Percentiles rank a stretch among this genome's conserved stretches.
Evolutionary conservation across 805 yeast genomes (phyloP).

Genomic region (Maudiozyma serrabonitensis): DNA sequence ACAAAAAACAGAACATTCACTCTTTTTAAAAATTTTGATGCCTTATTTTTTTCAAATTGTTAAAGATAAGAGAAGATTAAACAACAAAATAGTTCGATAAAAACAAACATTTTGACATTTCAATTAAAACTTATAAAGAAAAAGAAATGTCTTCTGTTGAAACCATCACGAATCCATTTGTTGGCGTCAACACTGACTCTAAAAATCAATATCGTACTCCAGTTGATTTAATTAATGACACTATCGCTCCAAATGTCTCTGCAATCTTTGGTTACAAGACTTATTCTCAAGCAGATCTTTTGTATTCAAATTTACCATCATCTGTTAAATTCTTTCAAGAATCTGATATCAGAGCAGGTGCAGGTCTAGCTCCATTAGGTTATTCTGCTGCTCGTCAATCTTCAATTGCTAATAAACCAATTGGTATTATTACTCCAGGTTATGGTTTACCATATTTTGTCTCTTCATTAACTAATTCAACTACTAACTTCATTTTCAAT

Average conservation of each 20-base stretch:
- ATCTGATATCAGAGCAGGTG: slow-evolving; percentile 73
- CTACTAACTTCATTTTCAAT: slow-evolving; percentile 56
- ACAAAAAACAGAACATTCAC: too few relatives aligned
- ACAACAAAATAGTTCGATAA: too few relatives aligned
- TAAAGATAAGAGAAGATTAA: too few relatives aligned
- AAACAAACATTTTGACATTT: too few relatives aligned
- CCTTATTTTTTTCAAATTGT: too few relatives aligned
- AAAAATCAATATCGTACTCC: slow-evolving; percentile 41
- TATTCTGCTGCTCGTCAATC: slow-evolving; percentile 32
- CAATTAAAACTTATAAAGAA: too few relatives aligned
- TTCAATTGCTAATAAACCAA: slow-evolving; percentile 25
- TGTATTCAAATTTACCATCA: slow-evolving; percentile 43
- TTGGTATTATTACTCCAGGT: slow-evolving; percentile 48
- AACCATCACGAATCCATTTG: slow-evolving; percentile 46
- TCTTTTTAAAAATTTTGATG: too few relatives aligned
- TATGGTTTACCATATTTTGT: slow-evolving; percentile 61
- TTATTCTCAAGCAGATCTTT: slow-evolving; percentile 47
- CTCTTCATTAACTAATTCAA: slow-evolving; percentile 22
- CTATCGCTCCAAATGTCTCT: slow-evolving; percentile 41
- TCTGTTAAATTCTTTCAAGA: slow-evolving; percentile 20
- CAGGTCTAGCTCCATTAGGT: slow-evolving; percentile 71
- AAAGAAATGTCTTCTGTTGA: background rate
- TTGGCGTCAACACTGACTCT: background rate
- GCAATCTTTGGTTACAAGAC: slow-evolving; percentile 64
- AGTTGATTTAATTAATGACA: slow-evolving; percentile 40